A percentile compares a stretch with the other conserved stretches of the same genome.
Conservation (phyloP, 768 basidiomycete species). For the Termitomyces sp. region DNA sequence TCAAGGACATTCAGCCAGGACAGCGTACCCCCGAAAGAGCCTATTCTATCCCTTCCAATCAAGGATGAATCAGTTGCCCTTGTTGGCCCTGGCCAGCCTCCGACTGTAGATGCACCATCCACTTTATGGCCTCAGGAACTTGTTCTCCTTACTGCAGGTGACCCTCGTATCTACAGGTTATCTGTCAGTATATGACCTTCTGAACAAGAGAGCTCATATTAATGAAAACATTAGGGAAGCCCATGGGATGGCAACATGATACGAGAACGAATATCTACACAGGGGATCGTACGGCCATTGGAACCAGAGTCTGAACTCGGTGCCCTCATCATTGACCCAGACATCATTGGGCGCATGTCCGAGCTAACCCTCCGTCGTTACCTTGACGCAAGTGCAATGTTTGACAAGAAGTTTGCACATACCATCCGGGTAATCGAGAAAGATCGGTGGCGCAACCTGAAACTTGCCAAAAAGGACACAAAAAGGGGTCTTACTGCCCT, state of each 20-base stretch:
- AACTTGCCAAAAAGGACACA: constrained; percentile 60
- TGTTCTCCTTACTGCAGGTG: constrained; percentile 53
- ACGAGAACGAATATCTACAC: constrained; percentile 82
- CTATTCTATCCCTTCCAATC: background rate
- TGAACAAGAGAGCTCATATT: background rate
- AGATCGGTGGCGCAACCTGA: constrained; percentile 57
- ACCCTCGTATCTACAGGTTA: constrained; percentile 51
- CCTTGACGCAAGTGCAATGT: constrained; percentile 50
- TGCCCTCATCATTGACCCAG: constrained; percentile 58
- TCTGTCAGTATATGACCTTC: constrained; percentile 29
- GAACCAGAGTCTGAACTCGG: constrained; percentile 65
- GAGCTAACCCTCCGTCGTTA: constrained; percentile 78
- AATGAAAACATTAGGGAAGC: constrained; percentile 23
- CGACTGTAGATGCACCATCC: constrained; percentile 20
- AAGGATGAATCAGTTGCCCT: constrained; percentile 11
- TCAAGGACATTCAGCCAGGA: constrained; percentile 1
- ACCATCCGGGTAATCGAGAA: constrained; percentile 57
- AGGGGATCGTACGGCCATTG: constrained; percentile 76
- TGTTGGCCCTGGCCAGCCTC: constrained; percentile 30
- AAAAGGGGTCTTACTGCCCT: constrained; percentile 47
- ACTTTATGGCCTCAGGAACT: constrained; percentile 15
- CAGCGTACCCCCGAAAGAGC: background rate
- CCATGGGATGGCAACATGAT: constrained; percentile 66
- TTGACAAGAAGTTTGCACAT: constrained; percentile 63
- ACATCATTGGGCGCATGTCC: constrained; percentile 68